Evolutionary conservation across 306 rosid species (phyloP).

Genomic region (Cyamopsis tetragonoloba): DNA sequence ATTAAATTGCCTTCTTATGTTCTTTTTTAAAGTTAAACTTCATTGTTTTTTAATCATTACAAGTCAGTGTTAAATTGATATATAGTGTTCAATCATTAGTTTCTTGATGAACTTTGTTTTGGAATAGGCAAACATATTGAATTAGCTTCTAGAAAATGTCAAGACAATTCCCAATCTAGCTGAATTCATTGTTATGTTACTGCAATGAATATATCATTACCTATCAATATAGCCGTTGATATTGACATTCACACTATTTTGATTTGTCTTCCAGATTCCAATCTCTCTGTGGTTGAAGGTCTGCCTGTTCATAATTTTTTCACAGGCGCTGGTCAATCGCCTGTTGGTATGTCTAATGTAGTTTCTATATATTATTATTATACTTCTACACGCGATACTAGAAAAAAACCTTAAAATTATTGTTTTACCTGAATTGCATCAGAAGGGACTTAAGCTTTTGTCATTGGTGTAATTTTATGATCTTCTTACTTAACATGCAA

Average conservation of each 20-base stretch:
- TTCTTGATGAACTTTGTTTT: neutral
- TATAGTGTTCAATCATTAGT: neutral
- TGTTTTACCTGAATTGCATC: neutral
- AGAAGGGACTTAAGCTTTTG: neutral
- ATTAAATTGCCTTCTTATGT: neutral
- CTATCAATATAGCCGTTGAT: neutral
- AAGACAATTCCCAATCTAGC: neutral
- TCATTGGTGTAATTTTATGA: neutral
- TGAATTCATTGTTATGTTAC: neutral
- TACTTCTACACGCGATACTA: neutral
- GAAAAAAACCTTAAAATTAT: neutral
- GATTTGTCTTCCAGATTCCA: constrained; percentile 7
- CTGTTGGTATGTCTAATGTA: constrained; percentile 8
- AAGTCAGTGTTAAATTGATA: neutral
- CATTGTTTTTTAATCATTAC: neutral
- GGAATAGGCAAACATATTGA: neutral
- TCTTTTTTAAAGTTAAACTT: neutral
- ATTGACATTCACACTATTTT: neutral
- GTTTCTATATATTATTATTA: neutral
- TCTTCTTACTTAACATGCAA: neutral
- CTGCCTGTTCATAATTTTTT: neutral
- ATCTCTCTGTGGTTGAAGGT: neutral
- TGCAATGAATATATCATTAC: neutral
- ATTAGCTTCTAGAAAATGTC: neutral
- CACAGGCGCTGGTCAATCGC: neutral